phyloP scores from a whole-genome alignment of 1,284 basidiomycete species.

The Malassezia sympodialis region DNA sequence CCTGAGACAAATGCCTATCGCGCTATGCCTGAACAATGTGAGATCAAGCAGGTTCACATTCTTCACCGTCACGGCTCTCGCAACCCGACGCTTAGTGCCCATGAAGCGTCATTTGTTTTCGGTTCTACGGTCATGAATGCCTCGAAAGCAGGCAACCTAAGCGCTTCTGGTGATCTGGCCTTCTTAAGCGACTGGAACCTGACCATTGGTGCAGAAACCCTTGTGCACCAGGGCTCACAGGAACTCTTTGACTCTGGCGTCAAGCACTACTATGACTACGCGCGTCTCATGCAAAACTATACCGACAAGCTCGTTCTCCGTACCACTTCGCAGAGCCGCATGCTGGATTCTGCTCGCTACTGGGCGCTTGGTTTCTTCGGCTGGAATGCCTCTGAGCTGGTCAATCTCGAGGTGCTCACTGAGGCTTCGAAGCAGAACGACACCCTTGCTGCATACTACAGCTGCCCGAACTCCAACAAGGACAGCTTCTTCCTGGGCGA shows the following conservation, averaged over 20 bases:
- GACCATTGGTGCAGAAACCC: slow-evolving; percentile 56
- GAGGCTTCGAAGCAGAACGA: slow-evolving; percentile 54
- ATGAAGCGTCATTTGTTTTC: slow-evolving; percentile 1
- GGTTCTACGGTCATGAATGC: neutral
- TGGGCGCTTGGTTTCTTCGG: slow-evolving; percentile 46
- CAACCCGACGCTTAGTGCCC: slow-evolving; percentile 23
- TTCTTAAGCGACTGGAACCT: slow-evolving; percentile 65
- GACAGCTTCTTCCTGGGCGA: slow-evolving; percentile 53
- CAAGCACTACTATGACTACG: slow-evolving; percentile 40
- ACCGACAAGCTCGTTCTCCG: slow-evolving; percentile 32
- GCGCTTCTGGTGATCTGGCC: slow-evolving; percentile 55
- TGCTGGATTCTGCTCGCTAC: slow-evolving; percentile 76
- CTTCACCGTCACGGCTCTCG: slow-evolving; percentile 42
- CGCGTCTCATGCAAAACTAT: slow-evolving; percentile 27
- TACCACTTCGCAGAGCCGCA: slow-evolving; percentile 56
- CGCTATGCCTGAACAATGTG: slow-evolving; percentile 18
- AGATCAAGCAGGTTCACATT: slow-evolving; percentile 35
- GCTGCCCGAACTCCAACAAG: slow-evolving; percentile 53
- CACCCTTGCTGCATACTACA: slow-evolving; percentile 65
- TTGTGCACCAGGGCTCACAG: slow-evolving; percentile 72
- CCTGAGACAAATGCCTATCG: slow-evolving; percentile 11
- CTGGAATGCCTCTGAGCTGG: slow-evolving; percentile 24
- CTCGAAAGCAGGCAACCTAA: slow-evolving; percentile 13
- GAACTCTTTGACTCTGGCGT: slow-evolving; percentile 52
- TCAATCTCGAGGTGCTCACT: slow-evolving; percentile 40